Evolutionary conservation across 1,284 basidiomycete genomes (phyloP), one percentile per base, ranked within the genome.

Genomic region (Trametes versicolor): DNA sequence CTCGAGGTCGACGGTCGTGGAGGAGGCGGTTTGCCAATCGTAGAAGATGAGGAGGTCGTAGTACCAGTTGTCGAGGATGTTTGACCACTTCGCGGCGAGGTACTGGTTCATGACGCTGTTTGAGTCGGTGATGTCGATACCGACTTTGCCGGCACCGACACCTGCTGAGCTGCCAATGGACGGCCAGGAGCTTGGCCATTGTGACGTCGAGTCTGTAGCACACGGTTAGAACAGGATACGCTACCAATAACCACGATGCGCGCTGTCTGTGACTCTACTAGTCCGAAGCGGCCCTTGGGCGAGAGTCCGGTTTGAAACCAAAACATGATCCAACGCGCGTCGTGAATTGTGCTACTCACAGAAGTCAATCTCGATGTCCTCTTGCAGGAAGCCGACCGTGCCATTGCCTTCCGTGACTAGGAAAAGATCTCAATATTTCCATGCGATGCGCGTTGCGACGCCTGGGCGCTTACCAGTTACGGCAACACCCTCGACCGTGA

Each of bases 1-100:
- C 39, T 65, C 60, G 27, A 66, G 51, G 36, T 58, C 60, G 29
- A 17, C 39, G 29, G 59, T 34, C 48, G 29, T n/a, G 5, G 60
- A 62, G n/a, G 52, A 50, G 19, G 36, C 52, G 55, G 43, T 48
- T 27, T 39, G 34, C 68, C 65, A 69, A 36, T 69, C 65, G 52
- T 63, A 69, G 48, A 62, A 59, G 50, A 64, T 27, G 34, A 69
- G 25, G 50, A 67, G 41, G 54, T 69, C 68, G 61, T 69, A 69
- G 63, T 65, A 65, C 68, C 65, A 66, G 50, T 66, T 65, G 54
- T 60, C 51, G 60, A 51, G 53, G 57, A 60, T 58, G 23, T 51
- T 55, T 29, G 65, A 60, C 60, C 63, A 66, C 58, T 65, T 66
- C 47, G 50, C 56, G 36, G 63, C 48, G 49, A 61, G 39, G 63